Base-by-base conservation (phyloP, 768 basidiomycete genomes). In the Boletus speciosus region DNA sequence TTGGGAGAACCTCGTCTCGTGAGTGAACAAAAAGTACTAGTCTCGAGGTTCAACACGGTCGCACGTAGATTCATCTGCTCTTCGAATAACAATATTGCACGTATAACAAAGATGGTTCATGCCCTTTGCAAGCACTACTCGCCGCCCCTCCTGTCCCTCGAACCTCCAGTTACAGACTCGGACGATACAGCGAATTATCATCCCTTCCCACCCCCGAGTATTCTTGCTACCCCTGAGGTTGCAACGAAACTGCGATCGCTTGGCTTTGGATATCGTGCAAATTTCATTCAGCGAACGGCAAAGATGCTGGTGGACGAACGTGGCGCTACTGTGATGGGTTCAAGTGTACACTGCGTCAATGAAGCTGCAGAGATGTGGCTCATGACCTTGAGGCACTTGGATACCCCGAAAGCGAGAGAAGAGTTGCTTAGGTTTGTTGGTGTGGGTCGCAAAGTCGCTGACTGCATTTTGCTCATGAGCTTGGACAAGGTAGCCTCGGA, bases 1-100 rank as follows among this genome's bases (percentile, higher is more conserved):
- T 60, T 98, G 93, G 87, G 96, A 98, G 73, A 95, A 90, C 63
- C 80, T 98, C 29, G 74, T 98, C 41, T 93, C 92, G 94, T 97
- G 70, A 63, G 90, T 83, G 42, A 42, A 49, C 35, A 56, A 34
- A 47, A 38, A 43, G 39, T 12, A 42, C 47, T 46, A 1, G 32
- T 54, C 49, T 51, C 38, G 47, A 27, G 16, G 21, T 21, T 56
- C 54, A 36, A 68, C 51, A 35, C 48, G 51, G 56, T 43, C 29
- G 31, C 57, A 32, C 23, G 16, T 50, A 96, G 95, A 9, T 99
- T 98, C 74, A 97, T 99, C 59, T 98, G 96, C 67, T 97, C 94
- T 3, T 91, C 93, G 3, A 98, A 98, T 65, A 98, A 98, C 69
- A 94, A 98, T 62, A 98, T 99, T 47, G 73, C 83, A 6, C 89